phyloP scores from a whole-genome alignment of 768 basidiomycete genomes.

The Antrodiella citrinella region DNA sequence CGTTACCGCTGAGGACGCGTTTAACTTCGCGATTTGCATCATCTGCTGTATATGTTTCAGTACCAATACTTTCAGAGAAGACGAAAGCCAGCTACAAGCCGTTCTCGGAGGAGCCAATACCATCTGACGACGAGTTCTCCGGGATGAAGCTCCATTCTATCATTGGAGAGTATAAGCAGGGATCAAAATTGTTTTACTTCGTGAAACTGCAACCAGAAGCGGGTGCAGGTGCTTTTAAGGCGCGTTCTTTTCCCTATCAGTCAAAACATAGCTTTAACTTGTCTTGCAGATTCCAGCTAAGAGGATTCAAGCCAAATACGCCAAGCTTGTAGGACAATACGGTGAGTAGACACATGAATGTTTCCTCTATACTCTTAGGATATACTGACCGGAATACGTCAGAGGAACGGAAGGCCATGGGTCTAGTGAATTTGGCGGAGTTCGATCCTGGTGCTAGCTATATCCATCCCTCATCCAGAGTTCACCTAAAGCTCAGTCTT shows the following conservation, averaged over 20 bases:
- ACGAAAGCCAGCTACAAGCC: slow-evolving; percentile 7
- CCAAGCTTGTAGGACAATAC: slow-evolving; percentile 46
- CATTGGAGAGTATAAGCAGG: slow-evolving; percentile 46
- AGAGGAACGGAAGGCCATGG: slow-evolving; percentile 40
- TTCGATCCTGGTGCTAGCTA: slow-evolving; percentile 58
- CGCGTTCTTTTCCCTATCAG: slow-evolving; percentile 11
- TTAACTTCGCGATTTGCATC: not conserved
- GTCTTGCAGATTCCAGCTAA: slow-evolving; percentile 11
- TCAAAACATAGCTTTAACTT: not conserved
- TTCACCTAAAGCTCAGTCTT: slow-evolving; percentile 31
- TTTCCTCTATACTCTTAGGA: not conserved
- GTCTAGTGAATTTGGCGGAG: slow-evolving; percentile 25
- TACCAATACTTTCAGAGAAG: not conserved
- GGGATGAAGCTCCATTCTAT: slow-evolving; percentile 24
- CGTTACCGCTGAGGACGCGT: not conserved
- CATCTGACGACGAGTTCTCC: slow-evolving; percentile 8
- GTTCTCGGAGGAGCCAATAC: slow-evolving; percentile 6
- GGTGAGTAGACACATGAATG: slow-evolving; percentile 30
- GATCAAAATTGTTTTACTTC: slow-evolving; percentile 44
- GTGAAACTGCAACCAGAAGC: too few relatives aligned
- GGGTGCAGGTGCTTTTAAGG: too few relatives aligned
- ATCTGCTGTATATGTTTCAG: slow-evolving; percentile 1
- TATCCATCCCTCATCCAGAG: slow-evolving; percentile 54
- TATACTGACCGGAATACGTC: not conserved
- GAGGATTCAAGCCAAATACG: slow-evolving; percentile 30